Evolutionary conservation across 2,329 filamentous ascomycete species (phyloP).

Genomic region (Coniochaeta pulveracea): DNA sequence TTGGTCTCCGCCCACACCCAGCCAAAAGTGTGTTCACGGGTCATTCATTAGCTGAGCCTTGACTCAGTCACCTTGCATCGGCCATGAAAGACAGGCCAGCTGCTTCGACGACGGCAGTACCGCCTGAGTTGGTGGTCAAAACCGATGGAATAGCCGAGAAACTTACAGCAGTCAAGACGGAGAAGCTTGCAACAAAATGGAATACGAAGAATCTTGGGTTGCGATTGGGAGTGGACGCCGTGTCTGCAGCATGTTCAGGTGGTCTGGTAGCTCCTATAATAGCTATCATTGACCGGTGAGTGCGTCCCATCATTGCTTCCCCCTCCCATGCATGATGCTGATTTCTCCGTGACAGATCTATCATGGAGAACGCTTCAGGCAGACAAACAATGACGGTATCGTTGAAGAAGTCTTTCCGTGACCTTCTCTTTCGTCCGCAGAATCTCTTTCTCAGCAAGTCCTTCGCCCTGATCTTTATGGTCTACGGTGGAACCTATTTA

Average conservation of each 20-base stretch:
- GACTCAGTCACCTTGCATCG: too few species aligned
- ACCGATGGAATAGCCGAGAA: too few species aligned
- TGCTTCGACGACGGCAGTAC: not conserved
- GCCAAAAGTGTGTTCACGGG: too few species aligned
- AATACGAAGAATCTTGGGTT: conserved; percentile 64
- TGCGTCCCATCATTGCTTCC: conserved; percentile 4
- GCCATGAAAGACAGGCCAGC: not conserved
- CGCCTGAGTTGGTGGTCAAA: not conserved
- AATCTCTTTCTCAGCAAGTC: conserved; percentile 51
- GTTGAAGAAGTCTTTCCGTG: conserved; percentile 43
- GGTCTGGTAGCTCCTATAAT: conserved; percentile 73
- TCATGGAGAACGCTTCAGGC: conserved; percentile 75
- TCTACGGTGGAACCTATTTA: conserved; percentile 84
- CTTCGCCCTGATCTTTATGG: conserved; percentile 56
- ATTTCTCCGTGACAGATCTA: conserved; percentile 37
- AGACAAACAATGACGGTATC: conserved; percentile 47
- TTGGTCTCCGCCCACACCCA: too few species aligned
- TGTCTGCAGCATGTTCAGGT: conserved; percentile 61
- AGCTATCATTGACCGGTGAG: conserved; percentile 75
- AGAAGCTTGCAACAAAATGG: conserved; percentile 32
- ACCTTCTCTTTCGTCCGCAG: conserved; percentile 49
- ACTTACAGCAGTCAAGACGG: too few species aligned
- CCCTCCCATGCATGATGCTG: conserved; percentile 5
- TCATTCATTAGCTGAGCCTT: too few species aligned
- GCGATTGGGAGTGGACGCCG: conserved; percentile 56